Evolutionary conservation across 805 yeast species (phyloP).

Genomic region (Ogataea saltuana): DNA sequence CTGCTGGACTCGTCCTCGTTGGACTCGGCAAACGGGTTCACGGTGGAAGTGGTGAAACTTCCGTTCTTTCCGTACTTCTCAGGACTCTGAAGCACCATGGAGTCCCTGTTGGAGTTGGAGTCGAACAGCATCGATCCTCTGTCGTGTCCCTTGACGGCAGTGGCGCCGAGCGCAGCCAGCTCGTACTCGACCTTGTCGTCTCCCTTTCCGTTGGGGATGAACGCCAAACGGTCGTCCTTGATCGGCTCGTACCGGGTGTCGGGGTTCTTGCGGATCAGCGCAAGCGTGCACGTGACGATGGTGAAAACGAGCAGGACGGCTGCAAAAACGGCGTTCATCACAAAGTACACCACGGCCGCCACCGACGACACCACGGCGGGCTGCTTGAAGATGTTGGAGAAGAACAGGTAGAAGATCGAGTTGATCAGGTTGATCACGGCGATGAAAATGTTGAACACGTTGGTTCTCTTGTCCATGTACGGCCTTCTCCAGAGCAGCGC

Average conservation of each 20-base stretch:
- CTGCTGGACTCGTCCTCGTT: slow-evolving; percentile 21
- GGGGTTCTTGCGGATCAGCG: slow-evolving; percentile 85
- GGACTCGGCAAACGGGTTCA: slow-evolving; percentile 24
- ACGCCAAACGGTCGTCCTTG: slow-evolving; percentile 96
- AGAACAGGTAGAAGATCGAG: slow-evolving; percentile 84
- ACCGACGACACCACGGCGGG: slow-evolving; percentile 89
- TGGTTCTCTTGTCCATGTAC: slow-evolving; percentile 92
- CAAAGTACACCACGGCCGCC: slow-evolving; percentile 86
- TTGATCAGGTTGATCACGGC: slow-evolving; percentile 78
- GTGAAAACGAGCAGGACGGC: slow-evolving; percentile 80
- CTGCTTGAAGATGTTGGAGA: slow-evolving; percentile 78
- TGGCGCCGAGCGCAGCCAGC: slow-evolving; percentile 71
- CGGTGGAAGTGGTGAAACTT: slow-evolving; percentile 13
- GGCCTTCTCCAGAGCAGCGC: slow-evolving; percentile 75
- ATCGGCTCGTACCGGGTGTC: slow-evolving; percentile 94
- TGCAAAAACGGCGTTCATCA: slow-evolving; percentile 87
- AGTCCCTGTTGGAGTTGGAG: slow-evolving; percentile 28
- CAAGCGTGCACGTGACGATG: slow-evolving; percentile 81
- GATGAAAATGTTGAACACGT: slow-evolving; percentile 87
- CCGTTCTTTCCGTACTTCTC: slow-evolving; percentile 25
- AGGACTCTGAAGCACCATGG: slow-evolving; percentile 20
- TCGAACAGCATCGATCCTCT: slow-evolving; percentile 38
- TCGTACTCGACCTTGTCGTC: slow-evolving; percentile 53
- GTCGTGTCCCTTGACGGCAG: slow-evolving; percentile 65
- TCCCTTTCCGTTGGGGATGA: slow-evolving; percentile 61